Base-by-base conservation (phyloP, 495 filamentous ascomycete species). In the Baudoinia panamericana region DNA sequence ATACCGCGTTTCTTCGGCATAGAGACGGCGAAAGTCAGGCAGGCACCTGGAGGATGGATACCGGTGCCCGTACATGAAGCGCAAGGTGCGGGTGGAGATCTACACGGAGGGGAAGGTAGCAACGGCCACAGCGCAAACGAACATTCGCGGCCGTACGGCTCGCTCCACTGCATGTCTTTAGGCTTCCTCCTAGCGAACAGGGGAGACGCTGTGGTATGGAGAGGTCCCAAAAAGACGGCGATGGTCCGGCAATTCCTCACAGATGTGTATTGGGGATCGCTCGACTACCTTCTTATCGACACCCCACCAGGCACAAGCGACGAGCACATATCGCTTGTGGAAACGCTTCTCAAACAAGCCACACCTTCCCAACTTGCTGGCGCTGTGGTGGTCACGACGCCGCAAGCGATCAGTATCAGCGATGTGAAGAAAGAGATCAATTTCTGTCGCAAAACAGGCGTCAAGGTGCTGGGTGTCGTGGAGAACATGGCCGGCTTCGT, bases 401-500 rank as follows among this genome's bases (percentile, higher is more conserved):
- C 90, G 0, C 90, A 97, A 61, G 92, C 88, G 1, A 79, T 97
- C 22, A 78, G 84, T 19, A 93, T 85, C 8, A 80, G 81, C 3
- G 90, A 97, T 58, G 90, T 97, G 28, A 74, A 80, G 54, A 97
- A 96, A 60, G 92, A 96, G 56, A 71, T 96, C 30, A 95, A 94
- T 55, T 96, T 97, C 54, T 97, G 90, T 59, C 65, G 63, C 18
- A 95, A 95, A 65, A 86, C 82, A 5, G 74, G 75, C 15, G 75
- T 97, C 28, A 63, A 72, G 10, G 74, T 93, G 15, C 65, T 95
- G 23, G 90, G 90, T 0, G 86, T 97, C 2, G 69, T 97, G 26
- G 90, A 97, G 65, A 97, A 97, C 60, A 96, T 97, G 92, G 79
- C 80, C 19, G 90, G 90, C 1, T 97, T 87, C 61, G 80, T 93